Evolutionary conservation across 371 early-diverging fungal genomes (phyloP), one percentile per base, ranked within the genome.

Genomic region (Mucor mucedo): DNA sequence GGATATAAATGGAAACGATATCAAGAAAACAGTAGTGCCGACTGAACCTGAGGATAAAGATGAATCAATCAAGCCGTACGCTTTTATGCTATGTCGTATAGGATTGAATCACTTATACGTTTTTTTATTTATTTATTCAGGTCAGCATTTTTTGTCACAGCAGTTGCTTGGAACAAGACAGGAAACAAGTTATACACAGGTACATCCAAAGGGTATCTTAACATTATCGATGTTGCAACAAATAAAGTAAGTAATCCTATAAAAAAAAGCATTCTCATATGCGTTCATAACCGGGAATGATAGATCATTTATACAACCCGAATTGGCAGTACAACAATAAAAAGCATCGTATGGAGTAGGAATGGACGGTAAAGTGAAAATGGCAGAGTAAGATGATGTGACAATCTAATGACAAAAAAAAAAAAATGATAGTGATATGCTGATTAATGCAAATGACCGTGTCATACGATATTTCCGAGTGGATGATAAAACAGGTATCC

Each of bases 121-220:
- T 35, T 8, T 6, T 35, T 35, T 8, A 47, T 27, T 35, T 8
- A 47, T 27, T 21, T 21, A 21, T 8, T 5, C 60, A 72, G 70
- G 38, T 40, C 67, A 9, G 61, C 72, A 27, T 69, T 68, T 2
- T 72, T 63, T 57, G 72, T 76, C 0, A 76, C 79, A 10, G 70
- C 79, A 0, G 44, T 73, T 10, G 32, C 73, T 10, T 81, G 82
- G 82, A 78, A 81, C 54, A 81, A 81, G 44, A 63, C 72, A 6
- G 92, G 94, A 1, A 77, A 79, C n/a, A 74, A 72, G n/a, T 77
- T 93, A n/a, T 87, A 88, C 45, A 68, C 89, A 0, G 94, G 94
- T 13, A 87, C 88, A 16, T 82, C 84, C 11, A 88, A 89, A 65
- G 94, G 94, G 0, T 66, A 77, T 60, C 67, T 93, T 8, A 71